Evolutionary conservation across 169 alveolate genomes (phyloP).

Genomic region (Amoebophrya sp.): DNA sequence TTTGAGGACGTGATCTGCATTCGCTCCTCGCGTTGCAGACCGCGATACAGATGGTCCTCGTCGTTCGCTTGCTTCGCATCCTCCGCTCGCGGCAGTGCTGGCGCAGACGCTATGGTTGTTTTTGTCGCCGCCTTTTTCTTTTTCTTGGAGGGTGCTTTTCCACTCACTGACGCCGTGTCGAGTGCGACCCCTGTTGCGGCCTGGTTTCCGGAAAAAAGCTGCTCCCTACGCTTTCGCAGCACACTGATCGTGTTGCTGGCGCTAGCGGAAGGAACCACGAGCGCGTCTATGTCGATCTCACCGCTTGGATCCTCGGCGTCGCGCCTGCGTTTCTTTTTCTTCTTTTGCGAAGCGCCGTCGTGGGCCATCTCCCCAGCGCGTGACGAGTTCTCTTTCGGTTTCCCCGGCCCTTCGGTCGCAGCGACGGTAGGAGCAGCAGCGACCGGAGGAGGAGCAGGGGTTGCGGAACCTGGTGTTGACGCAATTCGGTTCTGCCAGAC

Average conservation of each 20-base stretch:
- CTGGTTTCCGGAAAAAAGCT: neutral
- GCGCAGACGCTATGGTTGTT: neutral
- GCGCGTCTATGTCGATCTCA: no score
- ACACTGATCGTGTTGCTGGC: no score
- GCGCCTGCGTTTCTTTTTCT: neutral
- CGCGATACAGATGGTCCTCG: neutral
- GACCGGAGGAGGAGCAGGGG: no score
- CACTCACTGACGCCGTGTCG: neutral
- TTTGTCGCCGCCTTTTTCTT: neutral
- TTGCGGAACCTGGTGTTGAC: neutral
- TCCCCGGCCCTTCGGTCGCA: no score
- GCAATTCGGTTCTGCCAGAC: neutral
- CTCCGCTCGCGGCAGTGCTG: neutral
- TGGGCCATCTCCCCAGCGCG: neutral
- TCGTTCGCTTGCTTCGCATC: neutral
- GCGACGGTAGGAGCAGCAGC: no score
- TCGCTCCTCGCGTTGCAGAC: neutral
- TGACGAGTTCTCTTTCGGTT: neutral
- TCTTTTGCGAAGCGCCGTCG: neutral
- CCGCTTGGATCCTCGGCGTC: neutral
- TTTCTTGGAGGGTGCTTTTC: neutral
- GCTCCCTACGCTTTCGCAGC: neutral
- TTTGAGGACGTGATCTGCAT: neutral
- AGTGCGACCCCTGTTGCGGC: neutral
- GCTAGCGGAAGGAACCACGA: no score